phyloP scores from a whole-genome alignment of 2,329 filamentous ascomycete genomes.

The Xylaria sp. region DNA sequence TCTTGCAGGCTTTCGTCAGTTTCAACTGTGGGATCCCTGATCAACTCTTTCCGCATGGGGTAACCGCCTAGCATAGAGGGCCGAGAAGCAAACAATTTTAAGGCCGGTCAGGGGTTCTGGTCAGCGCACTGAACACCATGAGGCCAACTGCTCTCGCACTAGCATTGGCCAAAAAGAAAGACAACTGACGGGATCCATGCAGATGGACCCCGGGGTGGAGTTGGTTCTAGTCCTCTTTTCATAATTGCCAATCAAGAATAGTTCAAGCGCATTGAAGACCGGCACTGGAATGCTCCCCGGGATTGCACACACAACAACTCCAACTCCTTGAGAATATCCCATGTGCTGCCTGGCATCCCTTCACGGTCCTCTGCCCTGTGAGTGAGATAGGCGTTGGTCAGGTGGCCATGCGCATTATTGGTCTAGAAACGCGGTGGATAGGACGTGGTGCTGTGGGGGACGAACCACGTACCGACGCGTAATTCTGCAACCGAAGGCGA shows the following conservation, averaged over 20 bases:
- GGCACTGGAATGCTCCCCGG: constrained; percentile 1
- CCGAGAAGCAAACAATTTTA: neutral
- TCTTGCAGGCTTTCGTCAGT: constrained; percentile 27
- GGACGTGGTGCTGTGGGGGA: constrained; percentile 13
- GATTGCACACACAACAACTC: neutral
- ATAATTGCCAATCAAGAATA: neutral
- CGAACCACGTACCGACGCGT: constrained; percentile 18
- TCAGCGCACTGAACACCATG: neutral
- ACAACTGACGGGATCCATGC: constrained; percentile 12
- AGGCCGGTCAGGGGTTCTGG: neutral
- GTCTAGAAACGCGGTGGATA: neutral
- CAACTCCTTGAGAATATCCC: too few relatives aligned
- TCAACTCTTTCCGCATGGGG: constrained; percentile 10
- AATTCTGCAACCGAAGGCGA: constrained; percentile 21
- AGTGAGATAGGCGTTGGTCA: neutral
- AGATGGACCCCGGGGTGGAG: neutral
- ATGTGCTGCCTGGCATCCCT: too few relatives aligned
- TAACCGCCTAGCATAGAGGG: neutral
- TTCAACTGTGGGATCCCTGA: constrained; percentile 24
- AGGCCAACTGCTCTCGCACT: neutral
- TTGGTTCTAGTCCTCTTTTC: constrained; percentile 7
- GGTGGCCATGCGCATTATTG: neutral
- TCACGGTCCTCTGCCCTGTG: too few relatives aligned
- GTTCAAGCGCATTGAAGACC: constrained; percentile 18
- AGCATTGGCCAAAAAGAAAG: neutral